A percentile compares a stretch with the other conserved stretches of the same genome.
phyloP scores from a whole-genome alignment of 768 basidiomycete genomes.

The Pulveroboletus sp. region DNA sequence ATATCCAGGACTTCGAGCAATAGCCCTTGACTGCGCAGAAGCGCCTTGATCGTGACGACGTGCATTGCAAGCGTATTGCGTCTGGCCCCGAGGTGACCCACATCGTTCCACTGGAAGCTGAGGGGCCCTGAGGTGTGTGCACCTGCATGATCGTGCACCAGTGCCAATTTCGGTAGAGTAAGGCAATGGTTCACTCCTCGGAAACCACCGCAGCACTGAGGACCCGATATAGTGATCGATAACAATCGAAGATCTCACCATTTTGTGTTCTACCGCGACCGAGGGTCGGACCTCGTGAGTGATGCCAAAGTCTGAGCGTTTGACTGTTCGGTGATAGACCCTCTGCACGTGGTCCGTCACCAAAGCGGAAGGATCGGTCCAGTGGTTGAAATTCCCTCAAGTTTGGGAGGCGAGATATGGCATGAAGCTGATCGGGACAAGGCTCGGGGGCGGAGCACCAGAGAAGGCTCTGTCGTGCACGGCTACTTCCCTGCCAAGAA shows the following conservation, averaged over 20 bases:
- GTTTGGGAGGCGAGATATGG: constrained; percentile 32
- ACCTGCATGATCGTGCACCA: constrained; percentile 35
- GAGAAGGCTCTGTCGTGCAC: not conserved
- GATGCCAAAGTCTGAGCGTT: constrained; percentile 48
- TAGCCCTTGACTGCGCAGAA: constrained; percentile 4
- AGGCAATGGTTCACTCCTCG: constrained; percentile 30
- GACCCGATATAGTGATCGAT: constrained; percentile 46
- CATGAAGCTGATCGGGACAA: constrained; percentile 4
- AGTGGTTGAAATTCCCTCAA: constrained; percentile 25
- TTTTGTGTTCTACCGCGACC: constrained; percentile 35
- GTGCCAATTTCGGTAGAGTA: constrained; percentile 32
- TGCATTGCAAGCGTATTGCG: constrained; percentile 29
- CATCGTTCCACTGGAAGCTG: constrained; percentile 40
- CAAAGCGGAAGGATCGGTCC: constrained; percentile 39
- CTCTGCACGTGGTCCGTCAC: constrained; percentile 20
- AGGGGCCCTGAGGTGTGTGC: constrained; percentile 36
- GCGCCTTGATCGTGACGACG: constrained; percentile 10
- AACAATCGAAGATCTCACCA: constrained; percentile 41
- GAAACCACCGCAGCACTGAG: constrained; percentile 16
- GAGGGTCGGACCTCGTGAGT: constrained; percentile 53
- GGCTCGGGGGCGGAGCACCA: not conserved
- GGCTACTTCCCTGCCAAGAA: constrained; percentile 17
- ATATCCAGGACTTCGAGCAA: constrained; percentile 3
- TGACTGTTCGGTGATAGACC: constrained; percentile 20
- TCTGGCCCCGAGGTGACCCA: constrained; percentile 25